Conservation (phyloP, 2,329 filamentous ascomycete species). For the Pseudonectria buxi region DNA sequence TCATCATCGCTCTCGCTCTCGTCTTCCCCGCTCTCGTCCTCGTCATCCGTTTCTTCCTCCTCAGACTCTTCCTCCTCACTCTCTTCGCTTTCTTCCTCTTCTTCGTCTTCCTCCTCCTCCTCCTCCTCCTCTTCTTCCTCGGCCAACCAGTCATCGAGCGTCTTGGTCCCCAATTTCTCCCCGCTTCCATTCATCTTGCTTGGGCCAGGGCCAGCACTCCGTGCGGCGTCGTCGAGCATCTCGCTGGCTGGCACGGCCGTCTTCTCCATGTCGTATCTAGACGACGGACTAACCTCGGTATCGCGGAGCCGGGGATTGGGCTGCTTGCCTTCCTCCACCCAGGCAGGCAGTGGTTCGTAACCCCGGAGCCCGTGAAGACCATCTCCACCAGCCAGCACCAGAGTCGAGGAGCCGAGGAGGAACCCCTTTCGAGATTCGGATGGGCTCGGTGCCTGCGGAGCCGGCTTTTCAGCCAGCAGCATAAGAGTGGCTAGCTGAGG, state of each 20-base stretch:
- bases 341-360: constrained; percentile 73
- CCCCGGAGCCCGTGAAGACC: constrained; percentile 69
- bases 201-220: constrained; percentile 24
- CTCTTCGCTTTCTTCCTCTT: constrained; percentile 40
- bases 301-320: constrained; percentile 70
- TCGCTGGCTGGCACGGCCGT: constrained; percentile 51
- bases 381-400: constrained; percentile 72
- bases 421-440: constrained; percentile 76
- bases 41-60: constrained; percentile 46
- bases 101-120: constrained; percentile 46
- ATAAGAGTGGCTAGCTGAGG: constrained; percentile 87
- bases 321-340: constrained; percentile 75
- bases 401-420: constrained; percentile 73
- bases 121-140: constrained; percentile 59
- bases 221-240: constrained; percentile 53
- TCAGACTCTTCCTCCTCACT: constrained; percentile 46
- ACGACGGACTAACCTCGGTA: constrained; percentile 33
- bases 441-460: constrained; percentile 82
- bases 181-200: constrained; percentile 44
- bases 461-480: constrained; percentile 87
- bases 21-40: constrained; percentile 41
- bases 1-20: constrained; percentile 44
- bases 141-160: constrained; percentile 86
- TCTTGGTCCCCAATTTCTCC: constrained; percentile 60
- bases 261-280: constrained; percentile 27